A percentile compares a stretch with the other conserved stretches of the same genome.
phyloP scores from a whole-genome alignment of 331 rosid species.

The Rhamnella rubrinervis region DNA sequence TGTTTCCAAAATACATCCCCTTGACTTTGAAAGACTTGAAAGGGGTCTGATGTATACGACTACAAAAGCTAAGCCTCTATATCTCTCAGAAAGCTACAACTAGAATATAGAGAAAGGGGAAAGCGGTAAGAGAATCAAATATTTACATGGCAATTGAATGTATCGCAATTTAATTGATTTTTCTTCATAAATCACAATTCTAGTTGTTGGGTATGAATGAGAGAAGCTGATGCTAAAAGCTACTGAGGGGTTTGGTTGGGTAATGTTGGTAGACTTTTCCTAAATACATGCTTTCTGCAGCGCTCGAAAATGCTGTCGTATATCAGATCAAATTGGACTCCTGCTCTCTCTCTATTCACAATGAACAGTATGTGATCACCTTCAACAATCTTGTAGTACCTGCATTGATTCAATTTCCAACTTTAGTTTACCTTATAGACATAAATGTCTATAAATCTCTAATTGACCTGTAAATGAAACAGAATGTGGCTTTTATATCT shows the following conservation, averaged over 20 bases:
- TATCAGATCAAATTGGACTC: constrained; percentile 82
- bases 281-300: constrained; percentile 89
- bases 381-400: constrained; percentile 92
- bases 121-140: neutral
- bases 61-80: constrained; percentile 20
- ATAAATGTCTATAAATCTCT: neutral
- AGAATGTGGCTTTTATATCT: no score
- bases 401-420: constrained; percentile 36
- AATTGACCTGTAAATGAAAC: neutral
- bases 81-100: constrained; percentile 32
- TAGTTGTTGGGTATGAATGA: constrained; percentile 5
- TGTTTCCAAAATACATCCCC: neutral
- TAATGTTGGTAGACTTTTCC: constrained; percentile 62
- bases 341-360: constrained; percentile 90
- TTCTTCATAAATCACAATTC: neutral
- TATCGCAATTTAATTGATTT: constrained; percentile 2
- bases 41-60: constrained; percentile 9
- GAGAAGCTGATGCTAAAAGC: constrained; percentile 18
- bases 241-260: constrained; percentile 62
- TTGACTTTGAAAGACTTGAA: neutral
- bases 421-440: constrained; percentile 10
- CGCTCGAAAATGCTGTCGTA: constrained; percentile 91
- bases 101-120: constrained; percentile 7
- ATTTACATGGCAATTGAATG: constrained; percentile 23
- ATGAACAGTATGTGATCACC: constrained; percentile 87